These are phyloP conservation scores for Excoecaria cochinchinensis DNA, from an alignment of 345 rosid genomes.

Conservation along the genomic window DNA sequence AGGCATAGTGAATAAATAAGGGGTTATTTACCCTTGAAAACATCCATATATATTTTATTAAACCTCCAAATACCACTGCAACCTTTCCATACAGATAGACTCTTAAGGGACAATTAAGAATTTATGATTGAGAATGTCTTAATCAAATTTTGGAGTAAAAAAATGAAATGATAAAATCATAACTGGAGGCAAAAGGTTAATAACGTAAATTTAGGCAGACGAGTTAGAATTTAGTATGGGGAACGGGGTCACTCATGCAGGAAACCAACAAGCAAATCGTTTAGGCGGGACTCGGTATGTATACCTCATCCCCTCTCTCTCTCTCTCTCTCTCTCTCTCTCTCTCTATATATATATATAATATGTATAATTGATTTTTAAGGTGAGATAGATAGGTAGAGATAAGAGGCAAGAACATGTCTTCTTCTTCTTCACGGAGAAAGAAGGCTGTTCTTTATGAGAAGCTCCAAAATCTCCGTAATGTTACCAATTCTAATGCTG, in stretches of 20 bases:
- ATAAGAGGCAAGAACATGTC: conserved; percentile 6
- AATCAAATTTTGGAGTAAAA: too few species aligned
- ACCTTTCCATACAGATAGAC: too few species aligned
- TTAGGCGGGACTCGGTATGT: conserved; percentile 24
- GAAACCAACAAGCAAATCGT: conserved; percentile 32
- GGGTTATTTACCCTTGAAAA: too few species aligned
- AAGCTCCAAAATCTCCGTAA: conserved; percentile 49
- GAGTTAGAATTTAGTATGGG: conserved; percentile 25
- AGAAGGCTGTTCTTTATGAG: conserved; percentile 35
- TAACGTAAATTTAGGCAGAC: not conserved
- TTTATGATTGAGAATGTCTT: too few species aligned
- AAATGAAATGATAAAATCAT: too few species aligned
- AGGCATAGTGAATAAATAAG: too few species aligned
- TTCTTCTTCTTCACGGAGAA: conserved; percentile 38
- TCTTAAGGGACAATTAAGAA: too few species aligned
- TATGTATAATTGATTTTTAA: too few species aligned
- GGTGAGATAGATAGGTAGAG: not conserved
- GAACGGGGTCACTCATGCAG: conserved; percentile 38
- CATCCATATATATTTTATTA: too few species aligned
- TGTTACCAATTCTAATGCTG: conserved; percentile 50
- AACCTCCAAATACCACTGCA: too few species aligned
- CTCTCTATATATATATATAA: too few species aligned
- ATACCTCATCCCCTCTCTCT: conserved; percentile 14
- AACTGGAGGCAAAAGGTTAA: not conserved
- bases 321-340: not conserved